Evolutionary conservation across 2,329 filamentous ascomycete genomes (phyloP).

Genomic region (Bipolaris oryzae): DNA sequence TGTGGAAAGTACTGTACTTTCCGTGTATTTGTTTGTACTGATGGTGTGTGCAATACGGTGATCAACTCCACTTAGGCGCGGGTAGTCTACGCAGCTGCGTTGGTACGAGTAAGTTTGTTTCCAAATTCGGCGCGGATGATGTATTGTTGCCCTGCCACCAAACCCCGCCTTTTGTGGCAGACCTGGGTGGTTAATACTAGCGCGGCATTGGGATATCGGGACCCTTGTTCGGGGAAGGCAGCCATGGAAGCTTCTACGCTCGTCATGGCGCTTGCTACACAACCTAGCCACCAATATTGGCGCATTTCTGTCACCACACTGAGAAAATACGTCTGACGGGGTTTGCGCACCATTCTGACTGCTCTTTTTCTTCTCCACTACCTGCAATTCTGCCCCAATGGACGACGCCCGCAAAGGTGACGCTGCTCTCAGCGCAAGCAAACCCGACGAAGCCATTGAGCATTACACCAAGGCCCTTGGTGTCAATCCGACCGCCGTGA

Average conservation of each 20-base stretch:
- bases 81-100: background rate
- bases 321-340: background rate
- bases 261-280: background rate
- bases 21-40: background rate
- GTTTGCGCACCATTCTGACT: background rate
- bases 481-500: constrained; percentile 68
- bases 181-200: background rate
- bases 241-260: constrained; percentile 16
- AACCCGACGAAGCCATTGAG: constrained; percentile 71
- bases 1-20: background rate
- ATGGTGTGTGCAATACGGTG: background rate
- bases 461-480: constrained; percentile 69
- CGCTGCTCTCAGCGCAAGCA: constrained; percentile 64
- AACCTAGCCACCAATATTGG: background rate
- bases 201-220: constrained; percentile 4
- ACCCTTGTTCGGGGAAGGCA: constrained; percentile 11
- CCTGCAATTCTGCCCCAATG: constrained; percentile 50
- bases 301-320: background rate
- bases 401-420: constrained; percentile 63
- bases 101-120: background rate
- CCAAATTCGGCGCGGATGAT: background rate
- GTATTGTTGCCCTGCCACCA: background rate
- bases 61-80: too few relatives aligned
- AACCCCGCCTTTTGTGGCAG: background rate
- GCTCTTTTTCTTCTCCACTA: background rate